Evolutionary conservation across 371 early-diverging fungal species (phyloP), one percentile per base, ranked within the genome.

Genomic region (Smittium culicis): DNA sequence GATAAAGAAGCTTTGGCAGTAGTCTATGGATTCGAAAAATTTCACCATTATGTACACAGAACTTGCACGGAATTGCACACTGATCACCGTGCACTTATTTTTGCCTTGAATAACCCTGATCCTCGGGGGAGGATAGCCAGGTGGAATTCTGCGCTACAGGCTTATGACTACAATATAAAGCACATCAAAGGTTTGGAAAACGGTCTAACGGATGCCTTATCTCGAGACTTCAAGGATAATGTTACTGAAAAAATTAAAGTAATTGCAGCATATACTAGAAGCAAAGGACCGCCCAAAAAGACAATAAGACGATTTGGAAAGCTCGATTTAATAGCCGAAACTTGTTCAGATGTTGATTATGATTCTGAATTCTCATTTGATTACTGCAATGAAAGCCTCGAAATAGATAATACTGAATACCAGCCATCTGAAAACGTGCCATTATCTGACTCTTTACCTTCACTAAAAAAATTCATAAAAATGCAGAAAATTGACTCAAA

Each of bases 1-100:
- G 57, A 11, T n/a, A 64, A 64, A 33, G 64, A 64, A 64, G 30
- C 33, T 27, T n/a, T 64, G 5, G 64, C 64, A 16, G 27, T 64
- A 14, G n/a, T 64, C 3, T 27, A 64, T 64, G 29, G 30, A 5
- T 34, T 64, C 35, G 27, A 64, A 11, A 33, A 54, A 24, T 64
- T 27, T 16, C 29, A 33, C 16, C 64, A 35, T 34, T 64, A 64
- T 45, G 57, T 57, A n/a, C 27, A 57, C 27, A 25, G 57, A 20
- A n/a, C 57, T 16, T 25, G 27, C 3, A 57, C 57, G 25, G 27
- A 57, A 57, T 5, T 57, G 3, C 27, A 20, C 27, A 57, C 57
- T 57, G 57, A 57, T 27, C 57, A 57, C 27, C 57, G 27, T 5
- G 57, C 57, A 11, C 27, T 57, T 20, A 57, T 57, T 57, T n/a